These are phyloP conservation scores for Paragyromitra xinjiangensis DNA, from an alignment of 495 filamentous ascomycete genomes.

Conservation along the genomic window DNA sequence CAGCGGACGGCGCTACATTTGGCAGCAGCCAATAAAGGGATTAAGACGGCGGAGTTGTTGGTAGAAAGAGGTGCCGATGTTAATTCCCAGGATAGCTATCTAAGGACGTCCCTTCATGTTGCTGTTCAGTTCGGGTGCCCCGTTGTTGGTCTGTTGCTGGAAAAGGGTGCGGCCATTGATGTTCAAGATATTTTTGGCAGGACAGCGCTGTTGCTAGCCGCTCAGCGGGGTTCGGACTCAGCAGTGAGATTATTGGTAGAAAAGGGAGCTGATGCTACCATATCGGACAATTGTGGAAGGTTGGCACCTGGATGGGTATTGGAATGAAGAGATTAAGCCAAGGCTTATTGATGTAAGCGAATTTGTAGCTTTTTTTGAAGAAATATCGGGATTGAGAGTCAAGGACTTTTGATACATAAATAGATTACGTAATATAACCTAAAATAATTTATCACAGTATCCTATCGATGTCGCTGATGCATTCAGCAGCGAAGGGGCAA, in stretches of 20 bases:
- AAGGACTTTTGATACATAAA: not conserved
- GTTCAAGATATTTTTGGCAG: constrained; percentile 35
- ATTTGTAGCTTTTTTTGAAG: not conserved
- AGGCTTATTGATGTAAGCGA: not conserved
- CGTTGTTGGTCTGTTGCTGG: constrained; percentile 10
- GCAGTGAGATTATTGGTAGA: constrained; percentile 12
- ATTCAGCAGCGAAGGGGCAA: too few species aligned
- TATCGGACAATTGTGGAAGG: constrained; percentile 33
- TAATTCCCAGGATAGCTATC: constrained; percentile 22
- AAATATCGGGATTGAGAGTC: not conserved
- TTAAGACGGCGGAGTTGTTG: constrained; percentile 12
- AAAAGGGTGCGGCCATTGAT: constrained; percentile 24
- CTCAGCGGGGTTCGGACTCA: constrained; percentile 2
- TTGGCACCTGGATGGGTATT: constrained; percentile 13
- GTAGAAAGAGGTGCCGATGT: constrained; percentile 30
- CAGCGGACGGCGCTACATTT: constrained; percentile 32
- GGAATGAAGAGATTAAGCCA: not conserved
- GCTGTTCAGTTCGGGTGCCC: constrained; percentile 30
- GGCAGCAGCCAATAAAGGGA: constrained; percentile 16
- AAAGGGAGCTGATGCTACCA: constrained; percentile 35
- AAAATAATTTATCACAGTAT: too few species aligned
- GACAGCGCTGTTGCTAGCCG: constrained; percentile 21
- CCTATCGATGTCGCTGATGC: too few species aligned
- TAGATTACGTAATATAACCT: too few species aligned
- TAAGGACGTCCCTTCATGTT: constrained; percentile 33